Evolutionary conservation across 129 eudicot species (phyloP).

Genomic region (Chrysanthemum seticuspe): DNA sequence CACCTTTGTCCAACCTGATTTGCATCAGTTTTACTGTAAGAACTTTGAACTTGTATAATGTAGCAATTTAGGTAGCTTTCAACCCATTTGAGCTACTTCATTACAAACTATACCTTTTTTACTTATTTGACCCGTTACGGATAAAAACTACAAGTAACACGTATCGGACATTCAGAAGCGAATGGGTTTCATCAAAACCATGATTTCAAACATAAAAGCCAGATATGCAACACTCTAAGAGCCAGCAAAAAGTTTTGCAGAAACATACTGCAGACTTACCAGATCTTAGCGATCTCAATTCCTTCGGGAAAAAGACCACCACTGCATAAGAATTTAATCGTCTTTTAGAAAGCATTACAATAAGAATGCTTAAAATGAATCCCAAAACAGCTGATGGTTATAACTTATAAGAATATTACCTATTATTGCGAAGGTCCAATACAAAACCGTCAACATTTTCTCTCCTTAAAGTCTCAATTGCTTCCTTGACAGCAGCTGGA

Average conservation of each 20-base stretch:
- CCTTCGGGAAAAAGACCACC: conserved; percentile 99
- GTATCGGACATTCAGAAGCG: too few species aligned
- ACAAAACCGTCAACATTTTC: conserved; percentile 77
- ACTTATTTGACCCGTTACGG: not conserved
- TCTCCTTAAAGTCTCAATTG: conserved; percentile 75
- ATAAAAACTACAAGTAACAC: not conserved
- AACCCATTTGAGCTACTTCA: not conserved
- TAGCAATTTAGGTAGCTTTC: not conserved
- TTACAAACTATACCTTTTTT: not conserved
- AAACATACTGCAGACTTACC: conserved; percentile 50
- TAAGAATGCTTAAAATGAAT: not conserved
- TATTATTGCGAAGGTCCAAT: conserved; percentile 96
- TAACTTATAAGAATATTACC: conserved; percentile 46
- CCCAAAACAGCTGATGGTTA: not conserved
- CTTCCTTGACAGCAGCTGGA: conserved; percentile 88
- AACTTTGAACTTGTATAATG: conserved; percentile 18
- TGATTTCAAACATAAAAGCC: not conserved
- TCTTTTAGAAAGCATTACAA: conserved; percentile 17
- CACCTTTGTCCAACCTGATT: conserved; percentile 90
- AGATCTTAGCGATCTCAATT: conserved; percentile 87
- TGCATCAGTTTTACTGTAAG: conserved; percentile 22
- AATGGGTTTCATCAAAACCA: not conserved
- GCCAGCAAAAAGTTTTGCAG: not conserved
- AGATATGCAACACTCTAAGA: not conserved
- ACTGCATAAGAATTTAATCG: too few species aligned